These are phyloP conservation scores for Pharnaceum exiguum DNA, from an alignment of 148 eudicot species.

Conservation along the genomic window DNA sequence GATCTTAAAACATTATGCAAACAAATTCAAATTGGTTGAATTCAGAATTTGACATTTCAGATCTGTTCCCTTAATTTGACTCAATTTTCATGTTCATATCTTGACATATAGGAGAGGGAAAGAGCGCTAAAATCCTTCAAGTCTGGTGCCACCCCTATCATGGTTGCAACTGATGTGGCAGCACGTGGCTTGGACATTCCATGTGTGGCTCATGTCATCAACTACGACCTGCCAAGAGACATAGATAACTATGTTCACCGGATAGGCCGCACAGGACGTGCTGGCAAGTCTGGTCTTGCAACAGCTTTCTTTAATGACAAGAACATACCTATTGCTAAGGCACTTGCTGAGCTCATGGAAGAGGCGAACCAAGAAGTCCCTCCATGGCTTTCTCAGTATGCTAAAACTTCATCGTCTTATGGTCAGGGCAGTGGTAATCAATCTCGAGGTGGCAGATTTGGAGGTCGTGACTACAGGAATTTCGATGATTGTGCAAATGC, in stretches of 20 bases:
- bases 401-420: slow-evolving; percentile 28
- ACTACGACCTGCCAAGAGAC: slow-evolving; percentile 64
- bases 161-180: slow-evolving; percentile 85
- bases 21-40: background rate
- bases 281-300: slow-evolving; percentile 72
- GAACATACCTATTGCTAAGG: slow-evolving; percentile 47
- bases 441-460: slow-evolving; percentile 43
- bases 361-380: slow-evolving; percentile 68
- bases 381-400: slow-evolving; percentile 48
- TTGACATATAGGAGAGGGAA: slow-evolving; percentile 52
- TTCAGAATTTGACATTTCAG: background rate
- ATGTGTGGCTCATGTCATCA: slow-evolving; percentile 65
- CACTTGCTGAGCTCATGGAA: slow-evolving; percentile 53
- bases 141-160: slow-evolving; percentile 54
- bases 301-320: slow-evolving; percentile 70
- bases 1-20: no score
- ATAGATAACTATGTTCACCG: slow-evolving; percentile 71
- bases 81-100: background rate
- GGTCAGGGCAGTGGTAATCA: slow-evolving; percentile 31
- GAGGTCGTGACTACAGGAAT: slow-evolving; percentile 47
- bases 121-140: slow-evolving; percentile 63
- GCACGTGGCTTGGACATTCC: slow-evolving; percentile 75
- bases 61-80: background rate
- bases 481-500: slow-evolving; percentile 5
- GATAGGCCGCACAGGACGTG: slow-evolving; percentile 75